phyloP scores from a whole-genome alignment of 2,329 filamentous ascomycete species.

The Xylaria sp. region DNA sequence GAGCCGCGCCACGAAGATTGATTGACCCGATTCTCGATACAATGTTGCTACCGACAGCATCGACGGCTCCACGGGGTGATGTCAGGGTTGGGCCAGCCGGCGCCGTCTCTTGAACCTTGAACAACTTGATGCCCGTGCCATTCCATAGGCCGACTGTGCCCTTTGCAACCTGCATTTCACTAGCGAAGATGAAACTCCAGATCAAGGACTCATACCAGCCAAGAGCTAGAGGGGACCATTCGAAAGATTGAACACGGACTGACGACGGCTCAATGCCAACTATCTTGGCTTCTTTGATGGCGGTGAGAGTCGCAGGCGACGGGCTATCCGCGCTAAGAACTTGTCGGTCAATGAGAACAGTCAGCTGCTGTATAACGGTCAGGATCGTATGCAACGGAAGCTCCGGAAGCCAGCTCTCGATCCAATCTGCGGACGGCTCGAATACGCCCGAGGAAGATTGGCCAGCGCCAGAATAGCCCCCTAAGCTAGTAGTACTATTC shows the following conservation, averaged over 20 bases:
- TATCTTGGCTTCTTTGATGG: conserved; percentile 66
- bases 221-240: conserved; percentile 88
- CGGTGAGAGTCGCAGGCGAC: conserved; percentile 54
- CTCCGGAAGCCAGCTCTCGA: conserved; percentile 92
- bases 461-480: conserved; percentile 64
- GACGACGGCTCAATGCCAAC: conserved; percentile 76
- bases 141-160: conserved; percentile 95
- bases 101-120: conserved; percentile 85
- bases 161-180: conserved; percentile 85
- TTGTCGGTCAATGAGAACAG: conserved; percentile 61
- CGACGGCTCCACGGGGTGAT: conserved; percentile 86
- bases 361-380: conserved; percentile 72
- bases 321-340: conserved; percentile 50
- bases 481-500: conserved; percentile 84
- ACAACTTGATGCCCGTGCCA: conserved; percentile 84
- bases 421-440: conserved; percentile 81
- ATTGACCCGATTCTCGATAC: conserved; percentile 85
- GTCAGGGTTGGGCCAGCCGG: conserved; percentile 80
- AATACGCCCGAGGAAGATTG: conserved; percentile 67
- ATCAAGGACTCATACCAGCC: conserved; percentile 96
- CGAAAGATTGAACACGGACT: conserved; percentile 84
- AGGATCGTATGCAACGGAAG: conserved; percentile 87
- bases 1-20: conserved; percentile 63
- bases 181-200: conserved; percentile 91
- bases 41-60: conserved; percentile 89